Conservation (phyloP, 1,284 basidiomycete genomes). For the Puccinia polysora region DNA sequence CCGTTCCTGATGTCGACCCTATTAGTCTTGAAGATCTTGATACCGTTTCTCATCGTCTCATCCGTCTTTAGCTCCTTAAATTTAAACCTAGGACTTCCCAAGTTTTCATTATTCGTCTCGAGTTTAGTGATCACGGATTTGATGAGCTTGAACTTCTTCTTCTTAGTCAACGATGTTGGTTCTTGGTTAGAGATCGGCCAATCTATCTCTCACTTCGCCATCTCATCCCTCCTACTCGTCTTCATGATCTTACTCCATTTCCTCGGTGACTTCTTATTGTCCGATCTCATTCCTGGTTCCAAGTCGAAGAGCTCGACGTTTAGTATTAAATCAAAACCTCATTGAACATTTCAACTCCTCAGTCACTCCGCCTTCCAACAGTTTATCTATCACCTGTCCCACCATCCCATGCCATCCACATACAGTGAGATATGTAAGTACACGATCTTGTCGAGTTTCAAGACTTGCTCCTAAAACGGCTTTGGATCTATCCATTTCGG, state of each 20-base stretch:
- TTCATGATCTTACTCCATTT: constrained; percentile 59
- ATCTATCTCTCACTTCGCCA: constrained; percentile 80
- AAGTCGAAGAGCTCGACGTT: too few relatives aligned
- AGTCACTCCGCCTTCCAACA: too few relatives aligned
- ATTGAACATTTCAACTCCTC: too few relatives aligned
- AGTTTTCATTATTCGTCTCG: constrained; percentile 34
- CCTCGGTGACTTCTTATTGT: constrained; percentile 39
- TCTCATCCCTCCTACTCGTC: constrained; percentile 70
- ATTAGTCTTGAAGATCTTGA: constrained; percentile 70
- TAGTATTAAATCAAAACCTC: too few relatives aligned
- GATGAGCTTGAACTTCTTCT: constrained; percentile 78
- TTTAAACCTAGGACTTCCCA: constrained; percentile 27
- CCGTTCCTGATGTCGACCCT: constrained; percentile 77
- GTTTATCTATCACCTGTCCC: too few relatives aligned
- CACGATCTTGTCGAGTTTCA: too few relatives aligned
- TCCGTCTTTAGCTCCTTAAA: constrained; percentile 65
- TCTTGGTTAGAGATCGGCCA: constrained; percentile 88
- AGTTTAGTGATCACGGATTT: constrained; percentile 54
- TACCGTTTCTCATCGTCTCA: constrained; percentile 72
- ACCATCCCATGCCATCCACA: too few relatives aligned
- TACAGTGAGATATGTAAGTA: too few relatives aligned
- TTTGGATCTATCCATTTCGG: too few relatives aligned
- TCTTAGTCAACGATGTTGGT: constrained; percentile 73
- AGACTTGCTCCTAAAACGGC: too few relatives aligned
- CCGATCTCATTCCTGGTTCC: too few relatives aligned